A percentile compares a stretch with the other conserved stretches of the same genome.
Conservation (phyloP, 2,329 filamentous ascomycete genomes). For the Venturia pyrina region DNA sequence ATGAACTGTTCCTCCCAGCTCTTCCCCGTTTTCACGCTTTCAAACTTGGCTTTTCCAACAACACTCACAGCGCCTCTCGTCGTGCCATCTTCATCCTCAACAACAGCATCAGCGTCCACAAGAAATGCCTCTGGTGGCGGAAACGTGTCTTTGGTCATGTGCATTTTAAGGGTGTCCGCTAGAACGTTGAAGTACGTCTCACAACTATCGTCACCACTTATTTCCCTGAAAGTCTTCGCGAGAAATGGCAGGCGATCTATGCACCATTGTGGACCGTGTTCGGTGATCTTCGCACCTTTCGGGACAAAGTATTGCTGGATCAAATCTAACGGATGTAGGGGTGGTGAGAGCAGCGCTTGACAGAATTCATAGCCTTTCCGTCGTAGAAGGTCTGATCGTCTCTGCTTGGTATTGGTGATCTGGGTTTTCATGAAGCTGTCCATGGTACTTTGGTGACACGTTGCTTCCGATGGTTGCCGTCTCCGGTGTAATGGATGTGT, state of each 20-base stretch:
- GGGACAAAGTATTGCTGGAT: slow-evolving; percentile 21
- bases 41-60: slow-evolving; percentile 26
- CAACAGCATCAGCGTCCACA: slow-evolving; percentile 21
- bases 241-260: slow-evolving; percentile 29
- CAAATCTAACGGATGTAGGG: slow-evolving; percentile 18
- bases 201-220: slow-evolving; percentile 22
- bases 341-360: slow-evolving; percentile 20
- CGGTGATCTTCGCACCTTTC: slow-evolving; percentile 26
- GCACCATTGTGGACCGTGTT: slow-evolving; percentile 32
- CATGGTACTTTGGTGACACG: background rate
- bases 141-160: slow-evolving; percentile 22
- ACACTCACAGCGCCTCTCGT: slow-evolving; percentile 25
- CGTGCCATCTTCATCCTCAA: slow-evolving; percentile 11
- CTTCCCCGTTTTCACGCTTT: slow-evolving; percentile 29
- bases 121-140: slow-evolving; percentile 22
- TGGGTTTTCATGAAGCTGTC: slow-evolving; percentile 1
- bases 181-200: slow-evolving; percentile 30
- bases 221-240: slow-evolving; percentile 24
- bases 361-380: slow-evolving; percentile 22
- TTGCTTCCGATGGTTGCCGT: background rate
- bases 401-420: slow-evolving; percentile 2
- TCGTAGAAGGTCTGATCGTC: slow-evolving; percentile 17
- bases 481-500: background rate
- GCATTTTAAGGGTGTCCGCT: slow-evolving; percentile 24
- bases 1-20: slow-evolving; percentile 32